Evolutionary conservation across 805 yeast genomes (phyloP), one percentile per base, ranked within the genome.

Genomic region (Komagataella populi): DNA sequence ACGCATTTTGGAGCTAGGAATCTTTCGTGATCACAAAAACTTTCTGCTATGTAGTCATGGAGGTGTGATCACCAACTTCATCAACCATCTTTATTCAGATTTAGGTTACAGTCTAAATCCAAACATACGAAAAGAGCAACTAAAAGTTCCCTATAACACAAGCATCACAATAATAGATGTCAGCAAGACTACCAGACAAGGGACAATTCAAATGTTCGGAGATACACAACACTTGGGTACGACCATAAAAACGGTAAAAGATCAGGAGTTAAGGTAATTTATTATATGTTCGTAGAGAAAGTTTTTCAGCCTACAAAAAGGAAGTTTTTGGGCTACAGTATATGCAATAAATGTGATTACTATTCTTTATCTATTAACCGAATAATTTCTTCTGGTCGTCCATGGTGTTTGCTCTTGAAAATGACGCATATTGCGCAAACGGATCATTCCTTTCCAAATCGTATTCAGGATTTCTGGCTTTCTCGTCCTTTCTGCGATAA

Each of bases 1-100:
- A 20, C 50, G 53, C 1, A 64, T 77, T 0, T 60, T 80, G 3
- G 65, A 69, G 7, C 68, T 67, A 23, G 64, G 74, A 2, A 57
- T 63, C 3, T 57, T 56, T 0, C 59, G 66, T 1, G 63, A 64
- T 22, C 60, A 65, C 51, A 65, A 64, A 49, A 85, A 84, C 57
- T 73, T 84, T 2, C 68, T 81, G 12, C 53, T 86, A 18, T 78
- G 87, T 52, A 78, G 88, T 12, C 96, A 87, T 62, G 96, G 96
- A 18, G 95, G 95, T 6, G 84, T 84, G 1, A 81, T 87, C 16
- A 76, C 87, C 48, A 75, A 80, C 24, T 72, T 82, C 44, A 61
- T 78, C 45, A 74, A 75, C 54, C 71, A 80, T 61, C 66, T 84
- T 46, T 65, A 78, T 49, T 58, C 63, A 4, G 71, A 68, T 20